phyloP scores from a whole-genome alignment of 1,284 basidiomycete species.

The Laetiporus sulphureus region DNA sequence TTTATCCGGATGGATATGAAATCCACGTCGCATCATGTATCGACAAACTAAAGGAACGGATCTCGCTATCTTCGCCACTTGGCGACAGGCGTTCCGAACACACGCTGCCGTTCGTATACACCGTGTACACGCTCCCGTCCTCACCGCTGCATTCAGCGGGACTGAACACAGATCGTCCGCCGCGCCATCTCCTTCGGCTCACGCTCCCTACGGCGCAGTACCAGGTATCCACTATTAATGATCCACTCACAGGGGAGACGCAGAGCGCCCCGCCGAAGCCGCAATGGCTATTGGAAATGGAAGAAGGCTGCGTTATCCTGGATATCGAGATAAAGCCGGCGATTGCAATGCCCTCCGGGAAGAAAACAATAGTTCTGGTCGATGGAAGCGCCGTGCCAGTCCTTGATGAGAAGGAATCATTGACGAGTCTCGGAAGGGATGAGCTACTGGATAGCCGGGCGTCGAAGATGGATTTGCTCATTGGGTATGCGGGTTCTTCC shows the following conservation, averaged over 20 bases:
- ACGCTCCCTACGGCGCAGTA: slow-evolving; percentile 80
- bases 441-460: slow-evolving; percentile 66
- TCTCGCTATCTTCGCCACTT: slow-evolving; percentile 11
- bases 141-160: slow-evolving; percentile 77
- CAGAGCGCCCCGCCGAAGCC: slow-evolving; percentile 62
- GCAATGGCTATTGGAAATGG: slow-evolving; percentile 66
- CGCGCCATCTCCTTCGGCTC: slow-evolving; percentile 70
- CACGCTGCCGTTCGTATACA: slow-evolving; percentile 45
- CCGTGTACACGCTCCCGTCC: slow-evolving; percentile 65
- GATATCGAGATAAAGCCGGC: slow-evolving; percentile 49
- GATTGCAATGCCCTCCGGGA: slow-evolving; percentile 13
- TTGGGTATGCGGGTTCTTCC: slow-evolving; percentile 41
- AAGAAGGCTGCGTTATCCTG: slow-evolving; percentile 58
- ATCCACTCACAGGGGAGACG: slow-evolving; percentile 75
- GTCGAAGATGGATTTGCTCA: slow-evolving; percentile 54
- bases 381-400: slow-evolving; percentile 50
- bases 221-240: slow-evolving; percentile 64
- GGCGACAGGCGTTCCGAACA: slow-evolving; percentile 9
- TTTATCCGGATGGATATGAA: slow-evolving; percentile 67
- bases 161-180: slow-evolving; percentile 47
- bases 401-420: slow-evolving; percentile 68
- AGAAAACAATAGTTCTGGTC: slow-evolving; percentile 36
- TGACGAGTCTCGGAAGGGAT: slow-evolving; percentile 62
- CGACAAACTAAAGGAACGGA: slow-evolving; percentile 26
- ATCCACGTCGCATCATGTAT: slow-evolving; percentile 44